phyloP scores from a whole-genome alignment of 768 basidiomycete species.

The Termitomyces sp. region DNA sequence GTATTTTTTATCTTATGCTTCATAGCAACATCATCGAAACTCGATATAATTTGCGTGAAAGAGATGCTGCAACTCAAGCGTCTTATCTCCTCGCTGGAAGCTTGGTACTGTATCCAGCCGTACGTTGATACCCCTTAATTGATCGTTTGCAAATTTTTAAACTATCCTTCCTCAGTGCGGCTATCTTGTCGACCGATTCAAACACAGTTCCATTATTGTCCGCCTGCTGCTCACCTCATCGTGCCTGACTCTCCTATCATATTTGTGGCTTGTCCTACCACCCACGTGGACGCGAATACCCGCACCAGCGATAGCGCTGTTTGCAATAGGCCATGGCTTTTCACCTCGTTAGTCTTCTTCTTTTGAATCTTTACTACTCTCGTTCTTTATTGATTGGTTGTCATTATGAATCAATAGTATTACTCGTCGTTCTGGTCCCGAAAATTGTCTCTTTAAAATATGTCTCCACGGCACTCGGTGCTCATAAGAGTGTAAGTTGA shows the following conservation, averaged over 20 bases:
- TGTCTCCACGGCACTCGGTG: slow-evolving; percentile 73
- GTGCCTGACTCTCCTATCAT: slow-evolving; percentile 53
- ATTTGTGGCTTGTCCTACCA: slow-evolving; percentile 63
- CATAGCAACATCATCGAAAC: slow-evolving; percentile 67
- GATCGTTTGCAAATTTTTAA: neutral
- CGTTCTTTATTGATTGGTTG: slow-evolving; percentile 2
- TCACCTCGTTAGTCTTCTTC: slow-evolving; percentile 49
- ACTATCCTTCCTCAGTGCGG: slow-evolving; percentile 41
- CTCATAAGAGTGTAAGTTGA: slow-evolving; percentile 67
- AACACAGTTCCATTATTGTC: slow-evolving; percentile 52
- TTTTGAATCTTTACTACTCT: neutral
- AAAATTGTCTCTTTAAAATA: slow-evolving; percentile 66
- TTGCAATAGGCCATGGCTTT: slow-evolving; percentile 69
- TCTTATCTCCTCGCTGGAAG: slow-evolving; percentile 72
- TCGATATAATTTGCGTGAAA: slow-evolving; percentile 57
- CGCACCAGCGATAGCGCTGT: slow-evolving; percentile 55
- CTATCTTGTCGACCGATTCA: slow-evolving; percentile 56
- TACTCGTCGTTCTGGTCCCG: slow-evolving; percentile 72
- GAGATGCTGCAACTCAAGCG: slow-evolving; percentile 55
- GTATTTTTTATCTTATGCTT: slow-evolving; percentile 1
- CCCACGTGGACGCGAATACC: slow-evolving; percentile 52
- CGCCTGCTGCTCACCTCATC: slow-evolving; percentile 57
- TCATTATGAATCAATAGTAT: slow-evolving; percentile 34
- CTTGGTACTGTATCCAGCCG: slow-evolving; percentile 64
- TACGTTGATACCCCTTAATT: slow-evolving; percentile 25